Conservation (phyloP, 495 filamentous ascomycete species). For the Xylaria longipes region DNA sequence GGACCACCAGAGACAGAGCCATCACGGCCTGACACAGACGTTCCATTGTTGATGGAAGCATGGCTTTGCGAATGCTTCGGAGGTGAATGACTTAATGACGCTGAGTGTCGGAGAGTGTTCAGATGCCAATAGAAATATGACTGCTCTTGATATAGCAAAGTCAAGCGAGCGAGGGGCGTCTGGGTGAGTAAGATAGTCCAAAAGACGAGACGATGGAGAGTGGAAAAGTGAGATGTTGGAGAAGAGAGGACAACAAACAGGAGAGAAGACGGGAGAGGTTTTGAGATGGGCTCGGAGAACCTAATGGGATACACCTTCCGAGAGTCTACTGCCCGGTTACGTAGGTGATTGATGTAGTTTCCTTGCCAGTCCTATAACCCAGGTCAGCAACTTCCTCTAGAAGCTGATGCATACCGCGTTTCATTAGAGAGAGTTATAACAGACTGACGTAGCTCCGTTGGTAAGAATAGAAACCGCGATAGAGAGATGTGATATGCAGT, state of each 20-base stretch:
- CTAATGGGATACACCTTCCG: background rate
- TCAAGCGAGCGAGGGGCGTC: background rate
- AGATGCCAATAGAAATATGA: background rate
- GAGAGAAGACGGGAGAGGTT: background rate
- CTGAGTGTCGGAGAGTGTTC: background rate
- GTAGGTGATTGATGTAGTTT: background rate
- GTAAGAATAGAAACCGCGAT: background rate
- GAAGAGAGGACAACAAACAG: slow-evolving; percentile 9
- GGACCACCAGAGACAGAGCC: slow-evolving; percentile 13
- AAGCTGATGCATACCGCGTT: background rate
- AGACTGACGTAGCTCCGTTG: background rate
- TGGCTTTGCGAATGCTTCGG: background rate
- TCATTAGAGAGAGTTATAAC: background rate
- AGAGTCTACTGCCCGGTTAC: background rate
- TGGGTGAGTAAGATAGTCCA: background rate
- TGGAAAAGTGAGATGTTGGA: background rate
- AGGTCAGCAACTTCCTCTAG: background rate
- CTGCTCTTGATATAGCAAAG: background rate
- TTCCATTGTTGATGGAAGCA: background rate
- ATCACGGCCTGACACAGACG: slow-evolving; percentile 5
- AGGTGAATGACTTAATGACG: background rate
- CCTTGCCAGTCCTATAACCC: background rate
- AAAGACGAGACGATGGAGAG: background rate
- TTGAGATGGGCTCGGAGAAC: background rate
- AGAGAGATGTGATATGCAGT: background rate